phyloP scores from a whole-genome alignment of 139 green algal genomes.

The Chlorella sp. region DNA sequence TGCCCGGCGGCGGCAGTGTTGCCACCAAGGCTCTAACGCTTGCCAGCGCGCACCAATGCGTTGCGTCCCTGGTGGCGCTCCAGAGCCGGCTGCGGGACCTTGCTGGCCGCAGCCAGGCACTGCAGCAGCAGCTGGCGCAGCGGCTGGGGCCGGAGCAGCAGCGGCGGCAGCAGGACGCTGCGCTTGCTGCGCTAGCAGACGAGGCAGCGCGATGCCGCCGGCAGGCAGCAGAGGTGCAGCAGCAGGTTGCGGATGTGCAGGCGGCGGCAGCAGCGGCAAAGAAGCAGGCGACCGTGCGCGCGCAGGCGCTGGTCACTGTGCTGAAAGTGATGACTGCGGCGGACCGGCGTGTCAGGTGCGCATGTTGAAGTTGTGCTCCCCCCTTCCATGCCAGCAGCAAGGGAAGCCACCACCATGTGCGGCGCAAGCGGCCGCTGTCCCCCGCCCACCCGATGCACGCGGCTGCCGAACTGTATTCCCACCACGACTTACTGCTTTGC shows the following conservation, averaged over 20 bases:
- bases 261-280: neutral
- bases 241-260: slow-evolving; percentile 9
- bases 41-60: slow-evolving; percentile 10
- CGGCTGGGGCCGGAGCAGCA: neutral
- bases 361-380: neutral
- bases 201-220: slow-evolving; percentile 6
- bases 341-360: slow-evolving; percentile 29
- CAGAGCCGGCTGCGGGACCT: slow-evolving; percentile 27
- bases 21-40: neutral
- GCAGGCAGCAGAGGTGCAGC: neutral
- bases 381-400: neutral
- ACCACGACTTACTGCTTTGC: neutral
- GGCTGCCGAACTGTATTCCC: too few species aligned
- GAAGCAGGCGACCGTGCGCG: slow-evolving; percentile 19
- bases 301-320: slow-evolving; percentile 39
- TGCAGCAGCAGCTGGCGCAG: neutral
- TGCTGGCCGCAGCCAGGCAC: slow-evolving; percentile 7
- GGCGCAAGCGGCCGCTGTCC: too few species aligned
- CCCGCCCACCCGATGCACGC: too few species aligned
- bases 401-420: neutral
- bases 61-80: slow-evolving; percentile 12
- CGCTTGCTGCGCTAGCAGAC: neutral
- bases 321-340: slow-evolving; percentile 31
- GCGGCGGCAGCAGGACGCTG: neutral
- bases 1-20: neutral